phyloP scores from a whole-genome alignment of 139 green algal genomes.

The Picochlorum costavermella region DNA sequence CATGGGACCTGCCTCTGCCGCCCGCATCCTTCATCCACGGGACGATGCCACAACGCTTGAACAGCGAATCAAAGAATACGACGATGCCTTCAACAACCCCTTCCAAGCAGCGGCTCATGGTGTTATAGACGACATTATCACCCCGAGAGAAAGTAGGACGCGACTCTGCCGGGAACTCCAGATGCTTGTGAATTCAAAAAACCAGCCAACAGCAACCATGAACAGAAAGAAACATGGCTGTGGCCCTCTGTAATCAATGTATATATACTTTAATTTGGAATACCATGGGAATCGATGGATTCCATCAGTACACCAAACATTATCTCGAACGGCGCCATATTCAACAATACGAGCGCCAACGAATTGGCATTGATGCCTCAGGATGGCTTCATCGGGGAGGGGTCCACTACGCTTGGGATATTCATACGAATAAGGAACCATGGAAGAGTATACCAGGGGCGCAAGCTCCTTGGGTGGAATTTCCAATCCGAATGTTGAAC shows the following conservation, averaged over 20 bases:
- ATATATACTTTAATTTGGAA: no score
- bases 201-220: constrained; percentile 10
- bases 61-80: constrained; percentile 32
- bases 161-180: constrained; percentile 42
- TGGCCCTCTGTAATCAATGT: constrained; percentile 27
- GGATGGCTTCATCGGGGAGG: constrained; percentile 86
- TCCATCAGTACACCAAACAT: constrained; percentile 11
- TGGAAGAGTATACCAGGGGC: constrained; percentile 7
- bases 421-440: constrained; percentile 49
- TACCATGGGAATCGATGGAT: constrained; percentile 19
- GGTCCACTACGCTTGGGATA: constrained; percentile 69
- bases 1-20: constrained; percentile 59
- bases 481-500: constrained; percentile 70
- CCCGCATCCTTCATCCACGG: constrained; percentile 47
- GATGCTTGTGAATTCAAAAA: constrained; percentile 33
- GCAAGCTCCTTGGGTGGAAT: constrained; percentile 58
- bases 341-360: constrained; percentile 52
- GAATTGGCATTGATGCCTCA: constrained; percentile 83
- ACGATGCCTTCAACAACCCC: constrained; percentile 43
- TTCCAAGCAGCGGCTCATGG: constrained; percentile 43
- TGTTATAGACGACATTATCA: constrained; percentile 59
- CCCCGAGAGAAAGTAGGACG: constrained; percentile 39
- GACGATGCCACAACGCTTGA: constrained; percentile 1
- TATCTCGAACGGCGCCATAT: constrained; percentile 42
- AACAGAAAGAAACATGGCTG: constrained; percentile 38